Evolutionary conservation across 2,329 filamentous ascomycete genomes (phyloP).

Genomic region (Phoma sp.): DNA sequence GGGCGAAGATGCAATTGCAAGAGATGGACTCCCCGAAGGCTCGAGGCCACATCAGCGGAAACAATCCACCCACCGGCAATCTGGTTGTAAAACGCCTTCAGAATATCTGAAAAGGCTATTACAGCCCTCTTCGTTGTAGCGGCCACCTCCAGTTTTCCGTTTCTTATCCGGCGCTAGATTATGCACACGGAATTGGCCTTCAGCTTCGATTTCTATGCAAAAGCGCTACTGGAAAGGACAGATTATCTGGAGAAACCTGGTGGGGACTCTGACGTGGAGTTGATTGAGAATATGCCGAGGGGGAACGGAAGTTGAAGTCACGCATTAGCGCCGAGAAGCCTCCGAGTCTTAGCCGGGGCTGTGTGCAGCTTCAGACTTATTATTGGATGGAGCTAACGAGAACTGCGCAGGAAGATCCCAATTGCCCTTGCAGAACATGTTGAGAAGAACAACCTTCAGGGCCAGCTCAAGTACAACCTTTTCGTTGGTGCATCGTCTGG

Average conservation of each 20-base stretch:
- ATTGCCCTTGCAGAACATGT: conserved; percentile 86
- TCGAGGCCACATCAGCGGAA: not conserved
- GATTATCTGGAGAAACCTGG: not conserved
- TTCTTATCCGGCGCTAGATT: too few species aligned
- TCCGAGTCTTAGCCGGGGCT: not conserved
- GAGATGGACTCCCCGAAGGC: not conserved
- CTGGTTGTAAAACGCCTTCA: not conserved
- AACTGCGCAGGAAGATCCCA: conserved; percentile 71
- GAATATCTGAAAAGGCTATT: too few species aligned
- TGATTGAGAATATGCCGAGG: conserved; percentile 29
- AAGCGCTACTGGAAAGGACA: conserved; percentile 1
- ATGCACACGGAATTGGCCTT: too few species aligned
- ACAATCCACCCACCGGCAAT: not conserved
- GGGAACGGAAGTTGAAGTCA: conserved; percentile 34
- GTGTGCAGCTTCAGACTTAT: too few species aligned
- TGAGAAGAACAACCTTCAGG: conserved; percentile 83
- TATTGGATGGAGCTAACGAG: conserved; percentile 9
- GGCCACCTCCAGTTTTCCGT: too few species aligned
- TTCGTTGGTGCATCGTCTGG: conserved; percentile 91
- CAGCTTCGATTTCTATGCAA: too few species aligned
- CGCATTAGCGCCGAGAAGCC: conserved; percentile 30
- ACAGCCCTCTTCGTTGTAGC: too few species aligned
- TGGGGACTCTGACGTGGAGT: conserved; percentile 16
- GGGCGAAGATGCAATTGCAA: not conserved
- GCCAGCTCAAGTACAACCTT: conserved; percentile 82